Conservation (phyloP, 2,329 filamentous ascomycete species). For the Aspergillus aculeatus region DNA sequence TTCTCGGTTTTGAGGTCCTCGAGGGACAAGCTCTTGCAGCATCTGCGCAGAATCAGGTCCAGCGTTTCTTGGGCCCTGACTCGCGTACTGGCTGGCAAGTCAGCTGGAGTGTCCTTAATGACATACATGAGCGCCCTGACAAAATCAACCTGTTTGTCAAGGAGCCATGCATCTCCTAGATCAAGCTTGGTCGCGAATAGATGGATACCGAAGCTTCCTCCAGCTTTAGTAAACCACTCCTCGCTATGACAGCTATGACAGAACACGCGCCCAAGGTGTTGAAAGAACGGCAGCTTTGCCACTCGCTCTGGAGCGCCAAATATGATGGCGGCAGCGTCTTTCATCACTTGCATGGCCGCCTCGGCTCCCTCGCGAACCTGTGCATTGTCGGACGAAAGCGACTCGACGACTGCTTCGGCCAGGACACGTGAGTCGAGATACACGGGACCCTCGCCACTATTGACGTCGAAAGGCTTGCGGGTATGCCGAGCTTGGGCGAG, state of each 20-base stretch:
- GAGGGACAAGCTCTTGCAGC: constrained; percentile 75
- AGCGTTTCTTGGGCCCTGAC: constrained; percentile 79
- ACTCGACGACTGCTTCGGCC: constrained; percentile 86
- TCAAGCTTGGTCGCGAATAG: constrained; percentile 81
- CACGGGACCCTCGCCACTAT: constrained; percentile 80
- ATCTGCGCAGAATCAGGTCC: constrained; percentile 72
- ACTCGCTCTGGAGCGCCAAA: constrained; percentile 73
- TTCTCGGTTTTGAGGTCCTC: constrained; percentile 70
- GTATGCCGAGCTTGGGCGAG: constrained; percentile 76
- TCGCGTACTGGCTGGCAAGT: constrained; percentile 86
- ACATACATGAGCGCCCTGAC: constrained; percentile 92
- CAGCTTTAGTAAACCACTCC: constrained; percentile 98
- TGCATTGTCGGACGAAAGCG: constrained; percentile 77
- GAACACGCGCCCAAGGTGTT: constrained; percentile 76
- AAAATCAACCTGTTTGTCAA: constrained; percentile 79
- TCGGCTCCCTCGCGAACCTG: constrained; percentile 81
- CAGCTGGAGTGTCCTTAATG: constrained; percentile 95
- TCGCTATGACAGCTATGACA: constrained; percentile 96
- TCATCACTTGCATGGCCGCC: constrained; percentile 72
- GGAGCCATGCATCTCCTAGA: constrained; percentile 79
- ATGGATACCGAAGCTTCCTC: constrained; percentile 85
- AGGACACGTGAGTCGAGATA: constrained; percentile 83
- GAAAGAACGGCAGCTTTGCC: constrained; percentile 79
- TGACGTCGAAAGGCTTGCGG: constrained; percentile 76
- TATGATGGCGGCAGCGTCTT: constrained; percentile 72